Evolutionary conservation across 2,329 filamentous ascomycete genomes (phyloP).

Genomic region (Penicillium sclerotigenum): DNA sequence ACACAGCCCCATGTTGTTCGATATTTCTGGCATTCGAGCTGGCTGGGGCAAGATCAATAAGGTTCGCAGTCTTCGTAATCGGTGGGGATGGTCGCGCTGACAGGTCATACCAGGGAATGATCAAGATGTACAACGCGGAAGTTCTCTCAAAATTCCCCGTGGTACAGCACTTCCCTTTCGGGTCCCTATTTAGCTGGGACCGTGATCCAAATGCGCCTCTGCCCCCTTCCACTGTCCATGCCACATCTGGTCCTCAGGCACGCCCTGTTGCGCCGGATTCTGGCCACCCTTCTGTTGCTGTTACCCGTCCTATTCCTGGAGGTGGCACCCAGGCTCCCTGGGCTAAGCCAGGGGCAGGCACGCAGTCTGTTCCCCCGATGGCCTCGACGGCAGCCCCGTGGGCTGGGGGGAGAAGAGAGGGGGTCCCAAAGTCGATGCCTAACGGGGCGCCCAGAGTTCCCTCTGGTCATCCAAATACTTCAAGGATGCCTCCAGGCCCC

Average conservation of each 20-base stretch:
- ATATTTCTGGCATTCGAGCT: conserved; percentile 84
- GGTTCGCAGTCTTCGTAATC: conserved; percentile 36
- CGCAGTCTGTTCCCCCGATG: conserved; percentile 17
- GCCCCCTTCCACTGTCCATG: conserved; percentile 55
- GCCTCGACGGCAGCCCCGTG: conserved; percentile 33
- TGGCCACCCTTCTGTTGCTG: conserved; percentile 9
- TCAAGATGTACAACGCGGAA: conserved; percentile 99
- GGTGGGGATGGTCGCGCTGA: neutral
- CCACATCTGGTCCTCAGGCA: conserved; percentile 34
- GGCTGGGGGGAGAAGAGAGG: conserved; percentile 22
- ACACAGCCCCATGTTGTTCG: conserved; percentile 89
- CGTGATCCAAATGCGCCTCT: conserved; percentile 58
- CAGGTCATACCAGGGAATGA: conserved; percentile 67
- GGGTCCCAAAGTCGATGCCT: neutral
- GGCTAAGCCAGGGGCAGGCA: conserved; percentile 24
- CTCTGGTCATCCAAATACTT: conserved; percentile 27
- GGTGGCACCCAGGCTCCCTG: conserved; percentile 37
- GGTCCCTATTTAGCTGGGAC: conserved; percentile 76
- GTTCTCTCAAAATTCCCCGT: conserved; percentile 96
- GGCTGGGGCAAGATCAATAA: conserved; percentile 99
- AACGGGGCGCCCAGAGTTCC: conserved; percentile 3
- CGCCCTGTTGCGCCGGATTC: conserved; percentile 22
- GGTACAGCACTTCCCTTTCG: conserved; percentile 91
- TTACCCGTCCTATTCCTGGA: conserved; percentile 16
- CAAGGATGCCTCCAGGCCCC: conserved; percentile 27